Conservation (phyloP, 257 asterid genomes). For the Thymus mandschuricus region DNA sequence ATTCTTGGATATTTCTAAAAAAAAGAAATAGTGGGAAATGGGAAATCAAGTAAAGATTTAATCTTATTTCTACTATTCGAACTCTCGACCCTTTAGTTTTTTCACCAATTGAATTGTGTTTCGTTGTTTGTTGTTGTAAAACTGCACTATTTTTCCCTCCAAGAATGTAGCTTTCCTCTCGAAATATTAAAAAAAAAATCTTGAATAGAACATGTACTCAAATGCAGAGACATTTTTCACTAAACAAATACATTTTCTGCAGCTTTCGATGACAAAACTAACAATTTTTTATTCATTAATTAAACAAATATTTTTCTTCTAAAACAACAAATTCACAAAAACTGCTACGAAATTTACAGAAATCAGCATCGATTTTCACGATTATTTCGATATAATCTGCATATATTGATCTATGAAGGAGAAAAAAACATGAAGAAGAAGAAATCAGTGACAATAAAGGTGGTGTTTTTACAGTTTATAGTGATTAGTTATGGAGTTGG, state of each 20-base stretch:
- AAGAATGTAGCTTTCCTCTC: not conserved
- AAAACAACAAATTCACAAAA: not conserved
- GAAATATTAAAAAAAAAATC: not conserved
- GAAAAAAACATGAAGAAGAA: constrained; percentile 31
- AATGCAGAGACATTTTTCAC: not conserved
- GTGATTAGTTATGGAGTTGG: constrained; percentile 32
- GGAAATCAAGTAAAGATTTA: too few species aligned
- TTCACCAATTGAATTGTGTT: too few species aligned
- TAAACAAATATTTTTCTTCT: not conserved
- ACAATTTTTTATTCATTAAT: constrained; percentile 9
- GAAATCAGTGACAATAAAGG: constrained; percentile 19
- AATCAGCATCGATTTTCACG: not conserved
- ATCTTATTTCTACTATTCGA: too few species aligned
- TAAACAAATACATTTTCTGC: constrained; percentile 12
- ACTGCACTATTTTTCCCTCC: constrained; percentile 4
- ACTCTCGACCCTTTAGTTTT: too few species aligned
- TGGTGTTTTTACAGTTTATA: constrained; percentile 23
- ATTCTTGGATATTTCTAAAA: too few species aligned
- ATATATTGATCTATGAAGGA: not conserved
- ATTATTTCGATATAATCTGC: not conserved
- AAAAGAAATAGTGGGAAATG: not conserved
- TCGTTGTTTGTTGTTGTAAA: not conserved
- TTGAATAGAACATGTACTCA: not conserved
- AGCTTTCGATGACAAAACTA: constrained; percentile 2
- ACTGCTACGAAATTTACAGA: not conserved